Evolutionary conservation across 164 flowering plant species (phyloP), one percentile per base, ranked within the genome.

Genomic region (Vitis labrusca): DNA sequence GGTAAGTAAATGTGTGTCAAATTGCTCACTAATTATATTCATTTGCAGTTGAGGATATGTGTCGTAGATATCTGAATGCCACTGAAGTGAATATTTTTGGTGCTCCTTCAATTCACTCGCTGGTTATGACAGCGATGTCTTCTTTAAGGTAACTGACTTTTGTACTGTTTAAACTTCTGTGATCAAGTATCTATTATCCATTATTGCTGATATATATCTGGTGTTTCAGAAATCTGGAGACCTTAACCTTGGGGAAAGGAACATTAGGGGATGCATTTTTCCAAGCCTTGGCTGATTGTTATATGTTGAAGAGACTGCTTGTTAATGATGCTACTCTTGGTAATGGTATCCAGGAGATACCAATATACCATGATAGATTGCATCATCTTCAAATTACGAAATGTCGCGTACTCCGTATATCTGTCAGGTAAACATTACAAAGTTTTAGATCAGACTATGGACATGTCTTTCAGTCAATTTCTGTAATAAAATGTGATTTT

Each of bases 51-150:
- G 91, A 88, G 67, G 94, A 87, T 68, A 89, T 95, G 84, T 93
- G 94, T 74, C 87, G 61, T 8, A 83, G 99, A 14, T 91, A 93
- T 78, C 97, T 93, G 12, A 93, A 89, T 81, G 97, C 93, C 50
- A 88, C 86, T 66, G 86, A 89, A 79, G 84, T 95, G 49, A 93
- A 89, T 74, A 63, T 95, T 15, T 79, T 67, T 68, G 97, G 93
- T 64, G 77, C 86, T 69, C 88, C 90, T 37, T 52, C 79, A 55
- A 73, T 86, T 32, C 88, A 91, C 64, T 53, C 68, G 55, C 92
- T 89, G 72, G 93, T 77, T 50, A 79, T 84, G 88, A 85, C 74
- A 68, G 94, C 97, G 52, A 70, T 91, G 50, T 63, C 78, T 64
- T 84, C 85, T 9, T 74, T 93, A 52, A 90, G 94, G 99, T 95